Conservation (phyloP, 768 basidiomycete species). For the Gymnopilus dilepis region DNA sequence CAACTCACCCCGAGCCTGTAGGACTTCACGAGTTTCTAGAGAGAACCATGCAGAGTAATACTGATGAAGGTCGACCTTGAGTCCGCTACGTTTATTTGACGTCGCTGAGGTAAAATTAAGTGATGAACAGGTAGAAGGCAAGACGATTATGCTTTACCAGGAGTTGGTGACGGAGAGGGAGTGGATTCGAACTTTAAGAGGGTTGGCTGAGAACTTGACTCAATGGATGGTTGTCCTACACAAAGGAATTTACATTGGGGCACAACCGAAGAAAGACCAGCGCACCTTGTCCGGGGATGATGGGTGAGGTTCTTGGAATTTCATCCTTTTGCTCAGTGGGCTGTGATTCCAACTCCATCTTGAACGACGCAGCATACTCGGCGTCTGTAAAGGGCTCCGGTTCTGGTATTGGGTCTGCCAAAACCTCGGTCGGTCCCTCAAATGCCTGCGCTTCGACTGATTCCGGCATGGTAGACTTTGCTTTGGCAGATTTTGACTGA, state of each 20-base stretch:
- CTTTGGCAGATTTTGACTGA: too few relatives aligned
- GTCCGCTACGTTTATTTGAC: neutral
- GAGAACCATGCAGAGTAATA: conserved; percentile 26
- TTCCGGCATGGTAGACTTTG: neutral
- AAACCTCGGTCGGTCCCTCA: neutral
- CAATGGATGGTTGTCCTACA: neutral
- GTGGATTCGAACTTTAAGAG: neutral
- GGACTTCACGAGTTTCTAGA: conserved; percentile 10
- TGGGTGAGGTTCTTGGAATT: neutral
- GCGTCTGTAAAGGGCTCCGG: neutral
- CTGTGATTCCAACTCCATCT: neutral
- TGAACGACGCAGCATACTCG: neutral
- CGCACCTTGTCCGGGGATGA: neutral
- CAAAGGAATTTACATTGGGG: neutral
- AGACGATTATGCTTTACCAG: neutral
- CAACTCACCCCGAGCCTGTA: conserved; percentile 16
- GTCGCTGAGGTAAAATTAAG: neutral
- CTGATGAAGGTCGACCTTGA: conserved; percentile 17
- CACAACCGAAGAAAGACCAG: neutral
- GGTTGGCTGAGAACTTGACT: neutral
- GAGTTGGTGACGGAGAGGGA: neutral
- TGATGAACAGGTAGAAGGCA: neutral
- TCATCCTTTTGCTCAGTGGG: too few relatives aligned
- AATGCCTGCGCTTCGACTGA: neutral
- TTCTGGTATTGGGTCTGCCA: neutral